These are phyloP conservation scores for Melanomma pulvis-pyrius DNA, from an alignment of 495 filamentous ascomycete species.

Conservation along the genomic window DNA sequence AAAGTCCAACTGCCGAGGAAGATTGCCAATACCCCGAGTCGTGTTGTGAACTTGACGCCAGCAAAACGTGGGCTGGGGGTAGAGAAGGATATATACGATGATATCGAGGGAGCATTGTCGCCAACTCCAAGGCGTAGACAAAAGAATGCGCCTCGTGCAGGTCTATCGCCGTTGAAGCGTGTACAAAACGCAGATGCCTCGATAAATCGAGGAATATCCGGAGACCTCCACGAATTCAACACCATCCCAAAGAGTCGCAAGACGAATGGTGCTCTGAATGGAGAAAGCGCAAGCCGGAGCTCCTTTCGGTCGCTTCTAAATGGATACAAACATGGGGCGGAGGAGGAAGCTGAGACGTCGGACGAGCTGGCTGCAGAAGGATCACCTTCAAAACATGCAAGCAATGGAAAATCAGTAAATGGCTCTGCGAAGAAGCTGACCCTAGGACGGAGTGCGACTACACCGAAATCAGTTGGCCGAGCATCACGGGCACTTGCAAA, in stretches of 20 bases:
- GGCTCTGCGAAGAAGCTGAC: slow-evolving; percentile 1
- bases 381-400: slow-evolving; percentile 17
- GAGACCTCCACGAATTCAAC: neutral
- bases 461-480: neutral
- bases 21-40: neutral
- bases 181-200: neutral
- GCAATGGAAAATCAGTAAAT: neutral
- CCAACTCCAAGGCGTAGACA: neutral
- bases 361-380: slow-evolving; percentile 27
- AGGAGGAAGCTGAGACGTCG: slow-evolving; percentile 10
- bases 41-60: neutral
- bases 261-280: neutral
- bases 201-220: neutral
- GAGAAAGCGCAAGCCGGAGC: slow-evolving; percentile 8
- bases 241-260: slow-evolving; percentile 1
- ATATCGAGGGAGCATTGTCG: slow-evolving; percentile 36
- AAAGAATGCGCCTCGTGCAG: neutral
- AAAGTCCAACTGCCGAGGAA: neutral
- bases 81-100: slow-evolving; percentile 38
- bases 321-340: slow-evolving; percentile 3
- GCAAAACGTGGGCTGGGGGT: neutral
- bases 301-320: slow-evolving; percentile 4
- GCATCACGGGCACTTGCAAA: neutral
- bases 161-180: neutral
- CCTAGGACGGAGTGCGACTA: neutral